phyloP scores from a whole-genome alignment of 495 filamentous ascomycete genomes.

The Penicillium silybi region DNA sequence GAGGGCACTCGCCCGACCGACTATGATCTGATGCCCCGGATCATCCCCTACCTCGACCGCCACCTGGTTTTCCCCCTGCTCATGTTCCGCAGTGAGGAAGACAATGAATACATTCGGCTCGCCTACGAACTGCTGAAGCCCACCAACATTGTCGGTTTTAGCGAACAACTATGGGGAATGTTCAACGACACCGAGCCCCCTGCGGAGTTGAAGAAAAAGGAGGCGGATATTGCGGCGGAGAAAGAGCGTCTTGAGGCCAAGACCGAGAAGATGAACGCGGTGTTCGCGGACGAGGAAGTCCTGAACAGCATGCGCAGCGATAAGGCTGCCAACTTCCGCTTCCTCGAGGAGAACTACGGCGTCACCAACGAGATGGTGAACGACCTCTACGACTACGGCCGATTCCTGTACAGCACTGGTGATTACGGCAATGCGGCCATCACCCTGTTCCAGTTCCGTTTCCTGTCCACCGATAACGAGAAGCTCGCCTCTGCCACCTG shows the following conservation, averaged over 20 bases:
- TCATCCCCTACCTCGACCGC: slow-evolving; percentile 90
- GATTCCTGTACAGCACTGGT: slow-evolving; percentile 94
- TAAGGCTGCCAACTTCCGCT: slow-evolving; percentile 96
- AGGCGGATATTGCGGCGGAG: slow-evolving; percentile 79
- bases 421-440: slow-evolving; percentile 86
- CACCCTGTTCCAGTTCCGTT: slow-evolving; percentile 90
- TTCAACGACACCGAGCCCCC: slow-evolving; percentile 78
- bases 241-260: slow-evolving; percentile 77
- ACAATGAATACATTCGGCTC: slow-evolving; percentile 68
- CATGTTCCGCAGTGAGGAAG: slow-evolving; percentile 71
- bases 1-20: slow-evolving; percentile 51
- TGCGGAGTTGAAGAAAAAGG: slow-evolving; percentile 79
- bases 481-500: slow-evolving; percentile 91
- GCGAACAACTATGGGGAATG: slow-evolving; percentile 81
- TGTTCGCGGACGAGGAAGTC: slow-evolving; percentile 82
- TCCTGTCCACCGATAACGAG: slow-evolving; percentile 96
- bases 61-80: slow-evolving; percentile 93
- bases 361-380: slow-evolving; percentile 94
- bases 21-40: slow-evolving; percentile 81
- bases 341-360: slow-evolving; percentile 87
- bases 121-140: slow-evolving; percentile 91
- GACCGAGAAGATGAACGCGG: slow-evolving; percentile 76
- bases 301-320: slow-evolving; percentile 84
- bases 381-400: slow-evolving; percentile 87
- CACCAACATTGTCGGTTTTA: slow-evolving; percentile 98